phyloP scores from a whole-genome alignment of 768 basidiomycete genomes.

The Lactarius indigo region DNA sequence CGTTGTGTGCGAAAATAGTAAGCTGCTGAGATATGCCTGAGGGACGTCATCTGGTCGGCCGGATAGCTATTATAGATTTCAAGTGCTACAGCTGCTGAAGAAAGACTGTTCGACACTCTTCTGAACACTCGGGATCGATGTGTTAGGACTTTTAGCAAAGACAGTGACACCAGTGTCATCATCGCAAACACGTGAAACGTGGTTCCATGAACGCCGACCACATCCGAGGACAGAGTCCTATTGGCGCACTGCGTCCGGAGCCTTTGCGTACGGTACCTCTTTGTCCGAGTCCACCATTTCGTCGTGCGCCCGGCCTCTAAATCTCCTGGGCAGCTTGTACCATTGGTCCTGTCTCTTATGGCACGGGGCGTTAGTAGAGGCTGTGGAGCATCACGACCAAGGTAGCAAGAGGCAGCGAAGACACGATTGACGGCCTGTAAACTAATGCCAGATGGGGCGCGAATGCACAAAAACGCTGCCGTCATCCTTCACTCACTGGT shows the following conservation, averaged over 20 bases:
- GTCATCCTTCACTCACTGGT: background rate
- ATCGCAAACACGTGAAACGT: background rate
- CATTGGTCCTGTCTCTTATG: background rate
- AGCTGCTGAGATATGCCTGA: conserved; percentile 11
- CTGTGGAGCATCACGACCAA: background rate
- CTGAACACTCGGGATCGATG: too few species aligned
- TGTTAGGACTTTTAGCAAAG: conserved; percentile 7
- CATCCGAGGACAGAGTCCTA: background rate
- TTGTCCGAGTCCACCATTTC: background rate
- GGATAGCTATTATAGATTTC: conserved; percentile 23
- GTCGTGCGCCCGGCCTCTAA: too few species aligned
- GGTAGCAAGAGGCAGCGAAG: background rate
- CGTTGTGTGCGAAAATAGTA: background rate
- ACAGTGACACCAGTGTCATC: conserved; percentile 6
- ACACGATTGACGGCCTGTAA: background rate
- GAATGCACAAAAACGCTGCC: background rate
- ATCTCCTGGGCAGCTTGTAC: background rate
- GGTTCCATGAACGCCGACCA: conserved; percentile 13
- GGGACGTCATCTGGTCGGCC: background rate
- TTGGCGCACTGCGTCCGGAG: too few species aligned
- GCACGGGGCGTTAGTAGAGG: background rate
- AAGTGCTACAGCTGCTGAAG: conserved; percentile 26
- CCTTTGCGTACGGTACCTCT: too few species aligned
- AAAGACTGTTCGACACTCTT: background rate
- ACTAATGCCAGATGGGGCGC: background rate